Conservation (phyloP, 495 filamentous ascomycete species). For the Penicillium egyptiacum region DNA sequence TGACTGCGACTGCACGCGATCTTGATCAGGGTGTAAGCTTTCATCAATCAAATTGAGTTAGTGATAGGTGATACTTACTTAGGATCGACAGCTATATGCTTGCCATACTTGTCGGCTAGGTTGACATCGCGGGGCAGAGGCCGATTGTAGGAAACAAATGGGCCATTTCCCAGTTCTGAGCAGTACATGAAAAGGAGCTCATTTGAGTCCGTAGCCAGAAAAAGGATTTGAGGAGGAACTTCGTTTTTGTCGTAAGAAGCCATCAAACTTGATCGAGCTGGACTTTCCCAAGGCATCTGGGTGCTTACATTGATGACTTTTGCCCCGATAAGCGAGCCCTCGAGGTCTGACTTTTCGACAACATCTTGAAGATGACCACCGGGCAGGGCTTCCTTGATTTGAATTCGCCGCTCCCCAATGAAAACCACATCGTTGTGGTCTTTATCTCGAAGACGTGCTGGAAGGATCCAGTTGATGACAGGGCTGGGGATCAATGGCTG, state of each 20-base stretch:
- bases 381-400: constrained; percentile 63
- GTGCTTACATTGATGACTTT: constrained; percentile 44
- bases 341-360: constrained; percentile 70
- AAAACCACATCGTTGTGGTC: constrained; percentile 87
- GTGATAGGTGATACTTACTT: constrained; percentile 38
- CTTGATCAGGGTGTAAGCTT: constrained; percentile 33
- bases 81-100: constrained; percentile 81
- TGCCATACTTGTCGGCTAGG: constrained; percentile 62
- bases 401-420: constrained; percentile 64
- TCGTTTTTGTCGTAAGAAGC: constrained; percentile 15
- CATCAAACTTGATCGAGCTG: constrained; percentile 14
- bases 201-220: constrained; percentile 67
- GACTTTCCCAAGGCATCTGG: constrained; percentile 33
- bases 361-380: constrained; percentile 68
- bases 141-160: constrained; percentile 60
- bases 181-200: constrained; percentile 73
- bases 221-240: constrained; percentile 73
- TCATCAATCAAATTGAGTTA: neutral
- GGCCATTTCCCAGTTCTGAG: constrained; percentile 38
- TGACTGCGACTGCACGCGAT: constrained; percentile 65
- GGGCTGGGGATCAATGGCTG: constrained; percentile 75
- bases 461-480: constrained; percentile 73
- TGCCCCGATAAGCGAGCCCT: constrained; percentile 53
- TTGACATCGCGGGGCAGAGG: constrained; percentile 57
- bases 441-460: constrained; percentile 68